Evolutionary conservation across 2,329 filamentous ascomycete genomes (phyloP).

Genomic region (Ceratocystis huliohia): DNA sequence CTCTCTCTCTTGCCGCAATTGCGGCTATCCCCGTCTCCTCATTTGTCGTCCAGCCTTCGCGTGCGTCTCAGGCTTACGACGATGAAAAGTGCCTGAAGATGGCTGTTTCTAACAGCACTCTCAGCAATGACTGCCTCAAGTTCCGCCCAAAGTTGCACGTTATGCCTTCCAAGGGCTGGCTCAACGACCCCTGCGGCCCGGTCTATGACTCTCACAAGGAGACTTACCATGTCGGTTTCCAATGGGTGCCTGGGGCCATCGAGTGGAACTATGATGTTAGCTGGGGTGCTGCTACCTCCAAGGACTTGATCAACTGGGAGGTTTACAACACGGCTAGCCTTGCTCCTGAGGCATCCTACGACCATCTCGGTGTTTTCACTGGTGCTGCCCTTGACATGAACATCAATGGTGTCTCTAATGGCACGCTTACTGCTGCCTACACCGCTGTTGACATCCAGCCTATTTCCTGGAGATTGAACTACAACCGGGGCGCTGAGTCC

Average conservation of each 20-base stretch:
- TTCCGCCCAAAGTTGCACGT: slow-evolving; percentile 31
- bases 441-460: slow-evolving; percentile 34
- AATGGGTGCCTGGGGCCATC: slow-evolving; percentile 24
- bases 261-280: slow-evolving; percentile 25
- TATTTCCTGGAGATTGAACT: slow-evolving; percentile 35
- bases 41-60: neutral
- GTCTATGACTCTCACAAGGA: slow-evolving; percentile 34
- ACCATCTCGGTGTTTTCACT: slow-evolving; percentile 35
- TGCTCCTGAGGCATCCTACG: slow-evolving; percentile 28
- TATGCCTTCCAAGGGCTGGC: slow-evolving; percentile 30
- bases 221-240: slow-evolving; percentile 34
- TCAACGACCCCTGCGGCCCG: slow-evolving; percentile 35
- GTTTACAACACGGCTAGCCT: slow-evolving; percentile 21
- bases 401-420: slow-evolving; percentile 28
- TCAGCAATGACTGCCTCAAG: slow-evolving; percentile 17
- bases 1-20: slow-evolving; percentile 13
- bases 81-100: slow-evolving; percentile 13
- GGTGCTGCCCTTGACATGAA: slow-evolving; percentile 34
- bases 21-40: slow-evolving; percentile 6
- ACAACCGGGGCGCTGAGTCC: slow-evolving; percentile 35
- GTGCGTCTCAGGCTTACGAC: neutral
- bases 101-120: slow-evolving; percentile 16
- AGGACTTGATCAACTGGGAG: slow-evolving; percentile 30
- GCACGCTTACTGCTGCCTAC: slow-evolving; percentile 33
- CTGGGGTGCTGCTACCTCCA: slow-evolving; percentile 30